A percentile compares a stretch with the other conserved stretches of the same genome.
Conservation (phyloP, 1,139 yeast species). For the Pichia sp. region DNA sequence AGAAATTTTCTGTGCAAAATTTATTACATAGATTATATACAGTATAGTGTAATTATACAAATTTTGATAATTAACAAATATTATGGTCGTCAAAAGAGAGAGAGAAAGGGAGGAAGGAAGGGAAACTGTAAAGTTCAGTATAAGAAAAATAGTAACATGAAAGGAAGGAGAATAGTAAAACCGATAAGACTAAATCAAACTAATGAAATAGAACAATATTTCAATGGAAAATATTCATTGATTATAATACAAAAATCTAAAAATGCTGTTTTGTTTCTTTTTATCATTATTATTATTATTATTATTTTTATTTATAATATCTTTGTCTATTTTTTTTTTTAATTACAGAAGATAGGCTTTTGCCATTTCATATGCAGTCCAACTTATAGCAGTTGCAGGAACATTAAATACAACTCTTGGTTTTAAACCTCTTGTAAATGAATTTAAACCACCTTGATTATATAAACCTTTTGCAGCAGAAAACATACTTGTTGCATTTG, state of each 20-base stretch:
- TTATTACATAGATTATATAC: background rate
- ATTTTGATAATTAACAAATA: background rate
- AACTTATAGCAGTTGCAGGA: slow-evolving; percentile 95
- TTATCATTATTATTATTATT: too few species aligned
- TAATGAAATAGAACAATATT: background rate
- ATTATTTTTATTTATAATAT: too few species aligned
- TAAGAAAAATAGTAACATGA: too few species aligned
- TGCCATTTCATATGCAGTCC: slow-evolving; percentile 99
- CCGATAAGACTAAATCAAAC: background rate
- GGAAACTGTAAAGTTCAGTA: too few species aligned
- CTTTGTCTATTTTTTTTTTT: too few species aligned
- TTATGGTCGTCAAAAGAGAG: background rate
- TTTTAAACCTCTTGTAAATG: slow-evolving; percentile 78
- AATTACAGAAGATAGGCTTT: slow-evolving; percentile 49
- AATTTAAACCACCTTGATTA: slow-evolving; percentile 56
- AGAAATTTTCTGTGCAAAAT: background rate
- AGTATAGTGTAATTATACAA: background rate
- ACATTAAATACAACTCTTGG: slow-evolving; percentile 92
- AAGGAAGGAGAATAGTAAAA: too few species aligned
- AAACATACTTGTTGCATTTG: slow-evolving; percentile 58
- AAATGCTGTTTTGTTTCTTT: too few species aligned
- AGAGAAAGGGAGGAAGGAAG: background rate
- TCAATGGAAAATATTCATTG: too few species aligned
- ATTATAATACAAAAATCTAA: too few species aligned
- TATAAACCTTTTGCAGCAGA: slow-evolving; percentile 71